phyloP scores from a whole-genome alignment of 148 eudicot species.

The Rhododendron ferrugineum region DNA sequence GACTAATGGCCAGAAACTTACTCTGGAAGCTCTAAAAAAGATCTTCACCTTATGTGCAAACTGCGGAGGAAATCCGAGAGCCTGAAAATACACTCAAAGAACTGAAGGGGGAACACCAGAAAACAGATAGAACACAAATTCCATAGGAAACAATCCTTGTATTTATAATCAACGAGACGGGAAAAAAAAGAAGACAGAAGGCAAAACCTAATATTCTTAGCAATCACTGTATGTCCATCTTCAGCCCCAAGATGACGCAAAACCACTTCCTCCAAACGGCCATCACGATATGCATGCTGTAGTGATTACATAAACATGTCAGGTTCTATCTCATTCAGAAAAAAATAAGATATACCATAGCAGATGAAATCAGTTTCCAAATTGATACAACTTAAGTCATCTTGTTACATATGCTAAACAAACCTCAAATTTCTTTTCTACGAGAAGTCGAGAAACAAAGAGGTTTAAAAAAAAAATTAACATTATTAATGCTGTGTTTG shows the following conservation, averaged over 20 bases:
- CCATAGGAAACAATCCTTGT: background rate
- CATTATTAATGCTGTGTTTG: no score
- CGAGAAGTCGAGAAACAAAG: background rate
- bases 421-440: background rate
- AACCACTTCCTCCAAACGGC: conserved; percentile 69
- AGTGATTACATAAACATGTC: background rate
- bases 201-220: conserved; percentile 57
- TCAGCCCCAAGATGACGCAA: conserved; percentile 77
- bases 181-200: background rate
- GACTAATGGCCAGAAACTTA: conserved; percentile 18
- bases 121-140: background rate
- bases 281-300: conserved; percentile 86
- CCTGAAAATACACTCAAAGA: conserved; percentile 25
- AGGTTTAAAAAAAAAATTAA: background rate
- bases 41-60: conserved; percentile 47
- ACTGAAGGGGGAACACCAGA: background rate
- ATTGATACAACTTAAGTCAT: background rate
- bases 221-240: conserved; percentile 67
- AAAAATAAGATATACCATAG: background rate
- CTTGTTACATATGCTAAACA: background rate
- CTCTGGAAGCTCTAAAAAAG: conserved; percentile 23
- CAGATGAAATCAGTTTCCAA: background rate
- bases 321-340: conserved; percentile 10
- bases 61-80: conserved; percentile 51
- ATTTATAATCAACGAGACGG: no score